Conservation (phyloP, 345 rosid genomes). For the Rhizophora mangle region DNA sequence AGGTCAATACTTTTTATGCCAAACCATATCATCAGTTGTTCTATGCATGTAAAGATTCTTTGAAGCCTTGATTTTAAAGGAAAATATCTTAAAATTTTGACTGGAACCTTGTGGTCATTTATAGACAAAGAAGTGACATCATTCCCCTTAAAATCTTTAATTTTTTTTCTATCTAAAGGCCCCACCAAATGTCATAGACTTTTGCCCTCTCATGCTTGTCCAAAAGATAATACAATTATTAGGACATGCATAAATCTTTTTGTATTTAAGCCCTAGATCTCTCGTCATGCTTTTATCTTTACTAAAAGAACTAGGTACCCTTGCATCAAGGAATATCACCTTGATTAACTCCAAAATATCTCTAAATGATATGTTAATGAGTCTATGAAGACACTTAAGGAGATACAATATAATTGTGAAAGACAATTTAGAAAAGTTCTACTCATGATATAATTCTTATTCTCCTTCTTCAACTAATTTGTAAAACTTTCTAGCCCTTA, state of each 20-base stretch:
- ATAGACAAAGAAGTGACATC: neutral
- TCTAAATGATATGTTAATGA: neutral
- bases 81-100: neutral
- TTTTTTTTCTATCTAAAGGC: neutral
- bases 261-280: neutral
- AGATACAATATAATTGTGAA: neutral
- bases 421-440: neutral
- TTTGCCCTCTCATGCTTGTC: neutral
- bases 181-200: neutral
- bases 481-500: neutral
- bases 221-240: slow-evolving; percentile 1
- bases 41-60: neutral
- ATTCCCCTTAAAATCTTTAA: neutral
- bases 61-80: neutral
- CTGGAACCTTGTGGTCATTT: neutral
- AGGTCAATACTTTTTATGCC: neutral
- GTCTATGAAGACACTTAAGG: neutral
- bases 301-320: neutral
- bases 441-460: neutral
- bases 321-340: neutral
- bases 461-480: neutral
- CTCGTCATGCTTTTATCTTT: neutral
- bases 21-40: neutral
- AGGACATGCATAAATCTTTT: neutral
- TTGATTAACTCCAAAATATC: neutral